Evolutionary conservation across 2,329 filamentous ascomycete genomes (phyloP).

Genomic region (Exophiala sideris): DNA sequence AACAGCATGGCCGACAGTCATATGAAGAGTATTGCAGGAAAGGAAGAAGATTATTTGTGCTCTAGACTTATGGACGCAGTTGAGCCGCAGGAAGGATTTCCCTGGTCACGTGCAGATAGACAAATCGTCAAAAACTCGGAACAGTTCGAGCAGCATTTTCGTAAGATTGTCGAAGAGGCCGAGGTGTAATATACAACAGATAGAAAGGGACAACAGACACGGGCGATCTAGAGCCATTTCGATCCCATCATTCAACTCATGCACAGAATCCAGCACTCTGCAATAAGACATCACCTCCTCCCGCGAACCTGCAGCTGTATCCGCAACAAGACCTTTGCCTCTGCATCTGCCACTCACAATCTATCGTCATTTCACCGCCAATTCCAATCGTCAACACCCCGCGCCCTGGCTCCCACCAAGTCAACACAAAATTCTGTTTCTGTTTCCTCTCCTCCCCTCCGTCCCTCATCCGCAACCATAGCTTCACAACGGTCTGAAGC

Average conservation of each 20-base stretch:
- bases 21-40: constrained; percentile 5
- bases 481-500: constrained; percentile 47
- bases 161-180: too few species aligned
- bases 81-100: not conserved
- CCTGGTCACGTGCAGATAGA: constrained; percentile 1
- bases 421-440: constrained; percentile 20
- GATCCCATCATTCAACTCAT: constrained; percentile 2
- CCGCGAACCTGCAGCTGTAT: constrained; percentile 16
- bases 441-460: constrained; percentile 22
- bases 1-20: constrained; percentile 26
- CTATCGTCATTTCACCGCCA: constrained; percentile 25
- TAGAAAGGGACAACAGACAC: not conserved
- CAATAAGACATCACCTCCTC: constrained; percentile 9
- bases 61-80: constrained; percentile 4
- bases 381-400: constrained; percentile 20
- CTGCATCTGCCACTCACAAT: constrained; percentile 12
- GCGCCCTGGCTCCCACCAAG: constrained; percentile 24
- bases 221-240: not conserved
- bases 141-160: too few species aligned
- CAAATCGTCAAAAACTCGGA: not conserved
- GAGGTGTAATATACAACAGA: too few species aligned
- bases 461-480: constrained; percentile 38
- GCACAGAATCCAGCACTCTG: constrained; percentile 12
- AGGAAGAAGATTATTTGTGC: constrained; percentile 1
- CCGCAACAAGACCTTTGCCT: constrained; percentile 7